Conservation (phyloP, 345 rosid species). For the Linum usitatissimum region DNA sequence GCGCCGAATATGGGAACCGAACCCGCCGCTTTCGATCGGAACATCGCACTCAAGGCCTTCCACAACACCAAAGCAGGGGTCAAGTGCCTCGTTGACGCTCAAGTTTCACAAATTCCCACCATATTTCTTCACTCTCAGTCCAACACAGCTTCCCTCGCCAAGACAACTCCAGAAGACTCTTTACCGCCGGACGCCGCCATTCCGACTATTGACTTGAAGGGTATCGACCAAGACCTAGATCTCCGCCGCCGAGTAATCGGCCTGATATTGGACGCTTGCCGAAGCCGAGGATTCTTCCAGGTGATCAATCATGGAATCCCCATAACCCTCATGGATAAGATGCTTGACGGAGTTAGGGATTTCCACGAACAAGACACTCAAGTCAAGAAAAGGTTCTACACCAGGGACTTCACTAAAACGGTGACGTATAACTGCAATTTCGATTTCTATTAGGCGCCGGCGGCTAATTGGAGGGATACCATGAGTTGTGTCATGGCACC, state of each 20-base stretch:
- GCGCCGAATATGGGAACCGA: background rate
- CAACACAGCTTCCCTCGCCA: background rate
- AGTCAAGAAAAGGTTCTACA: conserved; percentile 19
- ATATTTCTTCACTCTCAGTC: conserved; percentile 16
- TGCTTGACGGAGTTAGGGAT: conserved; percentile 22
- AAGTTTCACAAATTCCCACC: conserved; percentile 22
- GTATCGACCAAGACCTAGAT: background rate
- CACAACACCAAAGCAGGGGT: conserved; percentile 32
- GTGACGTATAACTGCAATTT: conserved; percentile 27
- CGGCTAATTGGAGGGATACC: conserved; percentile 39
- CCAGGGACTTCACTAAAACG: conserved; percentile 20
- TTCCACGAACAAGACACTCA: conserved; percentile 32
- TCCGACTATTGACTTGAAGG: conserved; percentile 30
- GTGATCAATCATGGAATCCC: conserved; percentile 35
- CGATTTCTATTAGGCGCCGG: conserved; percentile 18
- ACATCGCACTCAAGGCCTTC: conserved; percentile 19
- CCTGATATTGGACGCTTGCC: conserved; percentile 21
- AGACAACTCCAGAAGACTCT: background rate
- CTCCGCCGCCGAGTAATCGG: conserved; percentile 10
- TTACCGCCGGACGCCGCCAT: background rate
- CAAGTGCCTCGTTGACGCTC: conserved; percentile 30
- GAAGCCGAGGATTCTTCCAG: conserved; percentile 40
- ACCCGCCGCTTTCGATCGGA: conserved; percentile 8
- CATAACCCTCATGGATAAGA: conserved; percentile 13
- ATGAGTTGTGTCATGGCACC: conserved; percentile 23